Percentiles rank a stretch among this genome's conserved stretches.
Conservation (phyloP, 106 monocot genomes). For the Cymbidium sinense region DNA sequence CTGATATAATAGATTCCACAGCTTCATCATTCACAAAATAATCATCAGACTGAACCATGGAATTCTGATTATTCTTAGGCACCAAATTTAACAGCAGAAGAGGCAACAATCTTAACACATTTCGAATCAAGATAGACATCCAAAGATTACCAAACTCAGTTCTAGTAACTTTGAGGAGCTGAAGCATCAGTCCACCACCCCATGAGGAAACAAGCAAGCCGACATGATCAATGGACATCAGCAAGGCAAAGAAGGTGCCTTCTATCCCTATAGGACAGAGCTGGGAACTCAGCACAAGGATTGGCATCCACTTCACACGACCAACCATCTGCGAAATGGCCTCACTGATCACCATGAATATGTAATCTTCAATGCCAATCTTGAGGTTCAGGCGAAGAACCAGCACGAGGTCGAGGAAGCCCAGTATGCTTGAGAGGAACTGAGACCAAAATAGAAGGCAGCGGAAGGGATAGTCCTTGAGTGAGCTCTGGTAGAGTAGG, state of each 20-base stretch:
- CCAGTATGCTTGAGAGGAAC: conserved; percentile 42
- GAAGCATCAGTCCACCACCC: conserved; percentile 61
- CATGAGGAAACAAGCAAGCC: conserved; percentile 60
- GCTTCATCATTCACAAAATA: not conserved
- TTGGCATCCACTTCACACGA: conserved; percentile 79
- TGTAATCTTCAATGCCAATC: conserved; percentile 51
- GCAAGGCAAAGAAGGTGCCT: conserved; percentile 82
- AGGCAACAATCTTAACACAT: conserved; percentile 40
- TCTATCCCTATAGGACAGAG: conserved; percentile 83
- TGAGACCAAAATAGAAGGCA: conserved; percentile 65
- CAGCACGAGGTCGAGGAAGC: conserved; percentile 63
- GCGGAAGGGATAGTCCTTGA: conserved; percentile 58
- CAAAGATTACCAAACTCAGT: conserved; percentile 61
- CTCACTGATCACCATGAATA: conserved; percentile 58
- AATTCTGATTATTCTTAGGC: conserved; percentile 43
- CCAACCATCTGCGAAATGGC: conserved; percentile 48
- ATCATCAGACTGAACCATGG: conserved; percentile 16
- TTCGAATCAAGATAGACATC: conserved; percentile 58
- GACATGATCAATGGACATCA: conserved; percentile 79
- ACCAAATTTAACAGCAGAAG: conserved; percentile 52
- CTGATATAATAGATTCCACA: too few species aligned
- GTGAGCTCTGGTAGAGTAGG: conserved; percentile 58
- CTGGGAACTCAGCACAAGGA: conserved; percentile 70
- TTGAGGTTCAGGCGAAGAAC: conserved; percentile 53
- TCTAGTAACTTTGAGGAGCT: conserved; percentile 50